Base-by-base conservation (phyloP, 805 yeast species). In the Suhomyces vadensis region DNA sequence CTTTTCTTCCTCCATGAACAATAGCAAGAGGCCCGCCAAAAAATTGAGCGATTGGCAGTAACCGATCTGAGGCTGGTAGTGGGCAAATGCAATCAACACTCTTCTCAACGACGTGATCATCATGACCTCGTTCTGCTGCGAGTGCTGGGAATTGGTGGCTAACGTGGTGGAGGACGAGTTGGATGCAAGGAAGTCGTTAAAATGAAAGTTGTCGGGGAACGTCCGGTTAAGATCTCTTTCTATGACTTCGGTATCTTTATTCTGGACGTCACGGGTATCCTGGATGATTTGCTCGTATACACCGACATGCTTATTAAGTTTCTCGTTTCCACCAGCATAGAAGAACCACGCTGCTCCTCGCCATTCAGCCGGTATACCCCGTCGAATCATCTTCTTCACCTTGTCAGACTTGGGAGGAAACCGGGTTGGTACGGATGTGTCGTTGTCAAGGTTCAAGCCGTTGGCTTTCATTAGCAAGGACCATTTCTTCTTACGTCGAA, bases 291-390 rank as follows among this genome's bases (percentile, higher is more conserved):
- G 70, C 36, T 82, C 87, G 61, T 91, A 94, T 2, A 87, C 75
- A 1, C 95, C 96, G 11, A 69, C 69, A 58, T 91, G 81, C 31
- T 81, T 79, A 52, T 77, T 81, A 44, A 89, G 64, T 52, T 75
- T 76, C 42, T 87, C 94, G 43, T 82, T 76, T 2, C 98, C 99
- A 20, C 83, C 82, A 6, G 96, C 95, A 63, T 87, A 92, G 70
- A 82, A 84, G 75, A 94, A 92, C 99, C 99, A 92, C 0, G 97
- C 97, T 52, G 80, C 79, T 1, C 99, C 99, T 52, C 99, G 73
- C 97, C 97, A 92, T 60, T 89, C 97, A 0, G 96, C 91, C 0
- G 99, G 98, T 8, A 92, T 83, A 9, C 99, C 99, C 60, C 87
- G 87, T 44, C 97, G 77, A 9, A 94, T 80, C 56, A 87, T 83